A percentile compares a stretch with the other conserved stretches of the same genome.
Conservation (phyloP, 164 flowering plant species). For the Chimonanthus salicifolius region DNA sequence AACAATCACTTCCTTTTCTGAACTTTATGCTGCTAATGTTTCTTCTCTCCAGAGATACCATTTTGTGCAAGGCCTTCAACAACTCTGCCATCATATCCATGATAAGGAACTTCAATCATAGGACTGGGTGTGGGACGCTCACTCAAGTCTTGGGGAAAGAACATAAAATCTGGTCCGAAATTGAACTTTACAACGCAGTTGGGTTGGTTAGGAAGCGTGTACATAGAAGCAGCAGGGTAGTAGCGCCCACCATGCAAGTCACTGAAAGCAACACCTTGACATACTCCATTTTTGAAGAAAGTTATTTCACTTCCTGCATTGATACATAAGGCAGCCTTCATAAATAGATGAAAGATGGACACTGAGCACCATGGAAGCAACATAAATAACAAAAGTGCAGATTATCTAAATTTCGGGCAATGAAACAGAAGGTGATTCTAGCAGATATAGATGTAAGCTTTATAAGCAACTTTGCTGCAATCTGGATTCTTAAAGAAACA, state of each 20-base stretch:
- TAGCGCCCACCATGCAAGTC: constrained; percentile 83
- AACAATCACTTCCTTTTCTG: neutral
- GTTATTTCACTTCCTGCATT: constrained; percentile 90
- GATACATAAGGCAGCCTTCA: neutral
- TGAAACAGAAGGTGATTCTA: no score
- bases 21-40: neutral
- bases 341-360: neutral
- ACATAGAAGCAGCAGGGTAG: constrained; percentile 97
- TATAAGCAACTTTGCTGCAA: no score
- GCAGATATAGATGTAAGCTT: no score
- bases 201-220: constrained; percentile 83
- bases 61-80: constrained; percentile 19
- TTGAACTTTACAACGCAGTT: constrained; percentile 90
- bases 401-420: no score
- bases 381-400: neutral
- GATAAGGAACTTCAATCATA: constrained; percentile 90
- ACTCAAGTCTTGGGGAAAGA: constrained; percentile 62
- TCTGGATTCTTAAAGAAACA: no score
- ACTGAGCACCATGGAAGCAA: neutral
- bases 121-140: constrained; percentile 69
- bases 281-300: constrained; percentile 81
- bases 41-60: constrained; percentile 3
- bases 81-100: constrained; percentile 48
- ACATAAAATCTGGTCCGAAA: constrained; percentile 93
- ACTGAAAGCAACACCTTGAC: constrained; percentile 89